These are phyloP conservation scores for Nicotiana tabacum DNA, from an alignment of 257 asterid genomes.

Conservation along the genomic window DNA sequence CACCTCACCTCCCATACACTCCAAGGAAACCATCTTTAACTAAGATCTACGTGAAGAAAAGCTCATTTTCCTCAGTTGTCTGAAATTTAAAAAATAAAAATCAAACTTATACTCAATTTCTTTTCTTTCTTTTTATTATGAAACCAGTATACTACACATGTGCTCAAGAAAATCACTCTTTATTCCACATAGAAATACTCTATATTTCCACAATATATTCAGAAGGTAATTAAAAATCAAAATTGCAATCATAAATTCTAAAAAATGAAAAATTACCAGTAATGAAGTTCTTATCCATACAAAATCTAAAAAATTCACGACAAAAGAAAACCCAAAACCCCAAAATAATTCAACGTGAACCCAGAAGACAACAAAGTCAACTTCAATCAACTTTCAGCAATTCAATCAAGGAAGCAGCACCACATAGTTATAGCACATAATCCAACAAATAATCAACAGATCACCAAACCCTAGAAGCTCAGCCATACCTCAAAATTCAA, in stretches of 20 bases:
- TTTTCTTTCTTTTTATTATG: neutral
- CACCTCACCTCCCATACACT: neutral
- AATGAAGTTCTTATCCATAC: neutral
- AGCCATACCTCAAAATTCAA: neutral
- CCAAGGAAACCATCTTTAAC: neutral
- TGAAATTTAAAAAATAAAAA: neutral
- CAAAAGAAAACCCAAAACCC: neutral
- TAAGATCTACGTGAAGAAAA: neutral
- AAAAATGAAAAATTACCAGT: neutral
- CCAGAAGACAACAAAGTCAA: constrained; percentile 6
- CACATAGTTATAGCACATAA: neutral
- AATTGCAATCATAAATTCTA: neutral
- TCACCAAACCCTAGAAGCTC: neutral
- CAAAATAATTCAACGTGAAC: constrained; percentile 1
- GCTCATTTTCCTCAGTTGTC: neutral
- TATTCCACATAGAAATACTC: neutral
- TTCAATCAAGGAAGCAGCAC: neutral
- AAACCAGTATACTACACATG: neutral
- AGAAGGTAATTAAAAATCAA: neutral
- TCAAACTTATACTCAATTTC: neutral
- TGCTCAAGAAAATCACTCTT: neutral
- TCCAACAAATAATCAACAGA: neutral
- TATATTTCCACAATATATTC: neutral
- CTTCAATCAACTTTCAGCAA: constrained; percentile 1
- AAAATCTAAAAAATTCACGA: neutral